Percentiles rank a stretch among this genome's conserved stretches.
Evolutionary conservation across 768 basidiomycete species (phyloP).

Genomic region (Lentinus tigrinus): DNA sequence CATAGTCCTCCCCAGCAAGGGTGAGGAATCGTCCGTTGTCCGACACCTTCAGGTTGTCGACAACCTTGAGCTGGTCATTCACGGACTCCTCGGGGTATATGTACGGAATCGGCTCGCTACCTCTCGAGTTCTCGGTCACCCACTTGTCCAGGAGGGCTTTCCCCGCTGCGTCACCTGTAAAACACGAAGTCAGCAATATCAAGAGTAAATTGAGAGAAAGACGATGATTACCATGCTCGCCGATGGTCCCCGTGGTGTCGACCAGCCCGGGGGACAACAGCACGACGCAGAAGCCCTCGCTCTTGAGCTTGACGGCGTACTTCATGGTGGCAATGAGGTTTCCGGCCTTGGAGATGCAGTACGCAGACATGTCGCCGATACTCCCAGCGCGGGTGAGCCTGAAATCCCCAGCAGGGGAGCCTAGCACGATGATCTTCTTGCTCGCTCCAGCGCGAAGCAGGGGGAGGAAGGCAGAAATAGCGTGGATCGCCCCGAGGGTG

Average conservation of each 20-base stretch:
- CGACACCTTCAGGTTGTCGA: too few species aligned
- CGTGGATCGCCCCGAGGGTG: slow-evolving; percentile 34
- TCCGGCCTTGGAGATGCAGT: slow-evolving; percentile 39
- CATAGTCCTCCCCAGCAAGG: too few species aligned
- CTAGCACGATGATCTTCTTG: slow-evolving; percentile 36
- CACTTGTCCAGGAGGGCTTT: too few species aligned
- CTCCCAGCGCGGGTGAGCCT: slow-evolving; percentile 22
- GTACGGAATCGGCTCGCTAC: too few species aligned
- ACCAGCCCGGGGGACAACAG: slow-evolving; percentile 37
- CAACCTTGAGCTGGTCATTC: too few species aligned
- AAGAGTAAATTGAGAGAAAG: too few species aligned
- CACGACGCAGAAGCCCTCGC: slow-evolving; percentile 34
- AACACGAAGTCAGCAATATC: too few species aligned
- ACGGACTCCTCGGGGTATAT: too few species aligned
- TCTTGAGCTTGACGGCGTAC: slow-evolving; percentile 32
- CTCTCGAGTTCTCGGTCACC: too few species aligned
- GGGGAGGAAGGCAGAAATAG: slow-evolving; percentile 38
- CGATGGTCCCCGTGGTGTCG: slow-evolving; percentile 21
- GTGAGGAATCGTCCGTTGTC: too few species aligned
- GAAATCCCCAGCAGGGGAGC: slow-evolving; percentile 29
- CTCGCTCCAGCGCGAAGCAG: slow-evolving; percentile 30
- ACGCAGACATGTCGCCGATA: slow-evolving; percentile 20
- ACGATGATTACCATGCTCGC: neutral
- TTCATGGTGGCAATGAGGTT: slow-evolving; percentile 37
- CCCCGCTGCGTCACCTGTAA: too few species aligned